These are phyloP conservation scores for Trichosporon inkin DNA, from an alignment of 1,284 basidiomycete genomes.

Conservation along the genomic window DNA sequence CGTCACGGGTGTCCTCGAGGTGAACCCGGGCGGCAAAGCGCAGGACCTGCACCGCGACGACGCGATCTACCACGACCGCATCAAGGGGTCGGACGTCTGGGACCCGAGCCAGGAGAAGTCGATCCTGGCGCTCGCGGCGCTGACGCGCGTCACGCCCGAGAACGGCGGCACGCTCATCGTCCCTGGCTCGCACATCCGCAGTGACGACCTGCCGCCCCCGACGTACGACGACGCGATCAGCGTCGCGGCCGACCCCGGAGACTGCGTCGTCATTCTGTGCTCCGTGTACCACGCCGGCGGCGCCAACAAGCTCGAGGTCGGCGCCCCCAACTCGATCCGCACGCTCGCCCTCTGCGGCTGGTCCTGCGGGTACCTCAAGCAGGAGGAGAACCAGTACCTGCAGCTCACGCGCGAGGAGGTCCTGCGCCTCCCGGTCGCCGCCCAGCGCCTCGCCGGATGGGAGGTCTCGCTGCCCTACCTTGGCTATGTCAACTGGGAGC, in stretches of 20 bases:
- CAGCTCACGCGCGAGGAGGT: conserved; percentile 20
- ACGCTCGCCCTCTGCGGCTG: conserved; percentile 19
- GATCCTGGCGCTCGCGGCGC: conserved; percentile 18
- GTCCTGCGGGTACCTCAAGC: conserved; percentile 22
- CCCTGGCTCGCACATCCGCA: conserved; percentile 23
- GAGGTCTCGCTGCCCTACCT: conserved; percentile 22
- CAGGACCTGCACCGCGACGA: conserved; percentile 25
- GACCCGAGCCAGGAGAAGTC: conserved; percentile 20
- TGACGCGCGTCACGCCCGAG: conserved; percentile 19
- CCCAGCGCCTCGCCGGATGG: conserved; percentile 22
- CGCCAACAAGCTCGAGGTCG: conserved; percentile 19
- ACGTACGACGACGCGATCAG: conserved; percentile 22
- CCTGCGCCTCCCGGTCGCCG: conserved; percentile 18
- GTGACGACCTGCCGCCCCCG: conserved; percentile 21
- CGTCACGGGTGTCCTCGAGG: conserved; percentile 22
- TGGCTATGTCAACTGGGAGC: conserved; percentile 24
- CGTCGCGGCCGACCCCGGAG: conserved; percentile 19
- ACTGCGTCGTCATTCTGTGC: conserved; percentile 24
- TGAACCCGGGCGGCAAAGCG: conserved; percentile 22
- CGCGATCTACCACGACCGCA: conserved; percentile 23
- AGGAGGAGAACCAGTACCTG: conserved; percentile 28
- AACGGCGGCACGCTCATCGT: conserved; percentile 25
- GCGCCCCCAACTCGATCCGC: conserved; percentile 17
- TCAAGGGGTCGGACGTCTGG: conserved; percentile 20
- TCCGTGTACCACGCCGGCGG: conserved; percentile 23